Evolutionary conservation across 768 basidiomycete genomes (phyloP), one percentile per base, ranked within the genome.

Genomic region (Mycena albidolilacea): DNA sequence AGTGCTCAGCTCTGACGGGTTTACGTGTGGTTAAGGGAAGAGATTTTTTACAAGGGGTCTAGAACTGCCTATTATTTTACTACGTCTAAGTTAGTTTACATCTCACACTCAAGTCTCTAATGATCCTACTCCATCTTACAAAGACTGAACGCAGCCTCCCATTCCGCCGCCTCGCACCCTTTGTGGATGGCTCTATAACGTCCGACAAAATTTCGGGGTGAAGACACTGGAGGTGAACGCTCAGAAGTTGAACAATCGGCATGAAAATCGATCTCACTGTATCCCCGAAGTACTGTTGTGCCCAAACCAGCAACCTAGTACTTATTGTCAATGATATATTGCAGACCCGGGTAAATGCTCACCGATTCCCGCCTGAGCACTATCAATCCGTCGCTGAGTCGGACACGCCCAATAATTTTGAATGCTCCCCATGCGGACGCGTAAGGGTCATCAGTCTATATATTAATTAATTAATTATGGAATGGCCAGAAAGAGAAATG

Each of bases 331-430:
- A 30, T 41, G n/a, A 35, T 14, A 46, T 48, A 11, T 9, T 46
- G 63, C 43, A 35, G 21, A 39, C 11, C 15, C 21, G 10, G 52
- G 48, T 19, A 52, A 15, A 14, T 38, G 81, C 87, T 70, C 67
- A 89, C 89, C 66, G 90, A 86, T 81, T 88, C 85, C 66, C 88
- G 86, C 37, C 85, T 74, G 43, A 93, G 79, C 5, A 88, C 85
- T 38, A 92, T 81, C 48, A 92, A 81, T 15, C 92, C 92, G 79
- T 93, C 92, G 48, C 83, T 83, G 9, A 88, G 80, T 39, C 92
- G 83, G 15, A 93, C 82, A 39, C 91, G 87, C 46, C 92, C 92
- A 52, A 88, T 79, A 62, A 92, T 83, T 60, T 81, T 85, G 68
- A 87, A 89, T 5, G 83, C 85, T 2, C 89, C 90, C 92, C 91